These are phyloP conservation scores for Aureobasidium sp. DNA, from an alignment of 2,329 filamentous ascomycete species.

Conservation along the genomic window DNA sequence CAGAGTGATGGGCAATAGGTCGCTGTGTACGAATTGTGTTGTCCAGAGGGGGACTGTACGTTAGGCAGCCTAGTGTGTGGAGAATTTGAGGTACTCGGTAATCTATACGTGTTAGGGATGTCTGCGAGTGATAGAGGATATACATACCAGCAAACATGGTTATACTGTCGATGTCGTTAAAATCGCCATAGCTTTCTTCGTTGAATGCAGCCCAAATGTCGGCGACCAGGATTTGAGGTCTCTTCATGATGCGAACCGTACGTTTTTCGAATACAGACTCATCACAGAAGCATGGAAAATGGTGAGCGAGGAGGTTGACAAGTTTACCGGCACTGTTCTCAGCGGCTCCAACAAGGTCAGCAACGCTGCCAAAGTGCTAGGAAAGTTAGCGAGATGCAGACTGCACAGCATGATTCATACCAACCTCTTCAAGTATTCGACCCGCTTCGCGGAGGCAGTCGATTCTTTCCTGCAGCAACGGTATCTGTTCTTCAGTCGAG, in stretches of 20 bases:
- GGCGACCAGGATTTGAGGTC: constrained; percentile 95
- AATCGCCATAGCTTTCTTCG: constrained; percentile 80
- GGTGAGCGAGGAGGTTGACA: constrained; percentile 84
- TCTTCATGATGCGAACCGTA: constrained; percentile 86
- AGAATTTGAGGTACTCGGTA: constrained; percentile 97
- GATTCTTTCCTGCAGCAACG: constrained; percentile 81
- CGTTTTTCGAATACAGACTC: constrained; percentile 79
- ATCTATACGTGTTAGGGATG: constrained; percentile 56
- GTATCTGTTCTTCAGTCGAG: constrained; percentile 86
- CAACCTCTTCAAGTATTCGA: constrained; percentile 79
- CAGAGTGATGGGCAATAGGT: constrained; percentile 73
- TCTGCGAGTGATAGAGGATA: neutral
- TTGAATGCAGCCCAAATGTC: constrained; percentile 98
- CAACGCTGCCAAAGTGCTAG: constrained; percentile 80
- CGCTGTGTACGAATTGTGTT: constrained; percentile 71
- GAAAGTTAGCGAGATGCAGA: constrained; percentile 1
- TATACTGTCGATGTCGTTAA: constrained; percentile 92
- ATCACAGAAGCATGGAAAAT: constrained; percentile 90
- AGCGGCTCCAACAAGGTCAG: constrained; percentile 77
- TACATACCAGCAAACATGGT: constrained; percentile 88
- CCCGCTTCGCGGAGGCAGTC: constrained; percentile 86
- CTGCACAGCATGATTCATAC: constrained; percentile 23
- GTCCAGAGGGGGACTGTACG: constrained; percentile 84
- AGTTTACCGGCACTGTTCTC: constrained; percentile 83
- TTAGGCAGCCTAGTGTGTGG: constrained; percentile 81